Evolutionary conservation across 2,329 filamentous ascomycete species (phyloP), one percentile per base, ranked within the genome.

Genomic region (Macrophomina phaseolina): DNA sequence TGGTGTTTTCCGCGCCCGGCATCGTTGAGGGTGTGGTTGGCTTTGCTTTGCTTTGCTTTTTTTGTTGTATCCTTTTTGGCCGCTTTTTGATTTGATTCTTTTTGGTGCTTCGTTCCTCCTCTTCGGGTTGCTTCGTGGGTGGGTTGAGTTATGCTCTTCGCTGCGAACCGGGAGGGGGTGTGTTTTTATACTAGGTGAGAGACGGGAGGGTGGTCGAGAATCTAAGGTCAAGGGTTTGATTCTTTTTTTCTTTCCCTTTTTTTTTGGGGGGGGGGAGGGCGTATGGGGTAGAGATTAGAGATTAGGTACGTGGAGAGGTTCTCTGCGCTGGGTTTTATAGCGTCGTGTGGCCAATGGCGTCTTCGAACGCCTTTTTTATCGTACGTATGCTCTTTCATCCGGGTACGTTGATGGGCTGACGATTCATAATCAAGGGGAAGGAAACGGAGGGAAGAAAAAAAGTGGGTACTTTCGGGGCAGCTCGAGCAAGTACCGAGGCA

Each of bases 401-500:
- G 56, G 32, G 36, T 9, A 18, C 11, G 36, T 5, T 38, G 5
- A 28, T 7, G 34, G 40, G 56, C 56, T 48, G 30, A 48, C 40
- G 34, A 34, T 46, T 46, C 7, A 40, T 46, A 61, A 61, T 46
- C 40, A 48, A 18, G n/a, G 56, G 16, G 23, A 42, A 38, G 16
- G 0, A 53, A 53, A 53, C n/a, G 51, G 34, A 3, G n/a, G 18
- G 18, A 18, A 18, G 18, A 18, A 30, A 3, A 45, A 61, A 60
- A 60, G 56, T 28, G 56, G 56, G 28, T 36, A 18, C 42, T 5
- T 16, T n/a, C 6, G 3, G 8, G n/a, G 23, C 38, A 28, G 12
- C 38, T 23, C 32, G 53, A 4, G n/a, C 16, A 61, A 61, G 56
- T 61, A 32, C 56, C 56, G 56, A 61, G 56, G 56, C 11, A 42